A percentile compares a stretch with the other conserved stretches of the same genome.
Evolutionary conservation across 805 yeast species (phyloP).

Genomic region (Yamadazyma philogaea): DNA sequence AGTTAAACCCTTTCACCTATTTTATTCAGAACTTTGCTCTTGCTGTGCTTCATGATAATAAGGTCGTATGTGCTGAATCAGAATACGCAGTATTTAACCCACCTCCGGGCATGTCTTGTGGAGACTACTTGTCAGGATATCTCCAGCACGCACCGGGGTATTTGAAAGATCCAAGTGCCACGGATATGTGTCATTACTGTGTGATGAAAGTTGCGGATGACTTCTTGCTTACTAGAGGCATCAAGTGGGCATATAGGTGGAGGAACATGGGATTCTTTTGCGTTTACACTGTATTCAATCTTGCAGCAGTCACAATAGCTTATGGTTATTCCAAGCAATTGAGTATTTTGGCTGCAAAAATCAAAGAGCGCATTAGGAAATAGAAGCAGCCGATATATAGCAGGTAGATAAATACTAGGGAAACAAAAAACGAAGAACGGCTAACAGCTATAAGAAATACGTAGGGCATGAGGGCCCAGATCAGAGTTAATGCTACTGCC

Average conservation of each 20-base stretch:
- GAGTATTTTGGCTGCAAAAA: neutral
- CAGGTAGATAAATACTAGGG: neutral
- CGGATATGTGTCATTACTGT: conserved; percentile 59
- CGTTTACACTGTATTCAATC: conserved; percentile 33
- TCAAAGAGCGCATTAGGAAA: neutral
- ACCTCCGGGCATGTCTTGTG: conserved; percentile 28
- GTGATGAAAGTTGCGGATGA: conserved; percentile 53
- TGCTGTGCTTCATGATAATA: conserved; percentile 25
- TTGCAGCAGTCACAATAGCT: conserved; percentile 9
- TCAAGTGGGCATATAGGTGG: conserved; percentile 52
- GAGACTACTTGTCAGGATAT: conserved; percentile 24
- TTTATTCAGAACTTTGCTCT: conserved; percentile 53
- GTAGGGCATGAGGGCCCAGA: neutral
- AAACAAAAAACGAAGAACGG: no score
- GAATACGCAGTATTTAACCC: conserved; percentile 24
- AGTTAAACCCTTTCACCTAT: conserved; percentile 67
- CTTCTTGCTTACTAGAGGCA: conserved; percentile 41
- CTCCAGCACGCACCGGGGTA: conserved; percentile 42
- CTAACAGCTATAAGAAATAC: no score
- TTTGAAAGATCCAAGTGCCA: conserved; percentile 38
- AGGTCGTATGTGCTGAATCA: conserved; percentile 34
- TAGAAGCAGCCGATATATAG: neutral
- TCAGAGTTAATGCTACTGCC: no score
- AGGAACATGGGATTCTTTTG: conserved; percentile 59
- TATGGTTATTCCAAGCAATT: conserved; percentile 3